phyloP scores from a whole-genome alignment of 352 stramenopile genomes.

The Elongisporangium senticosum region DNA sequence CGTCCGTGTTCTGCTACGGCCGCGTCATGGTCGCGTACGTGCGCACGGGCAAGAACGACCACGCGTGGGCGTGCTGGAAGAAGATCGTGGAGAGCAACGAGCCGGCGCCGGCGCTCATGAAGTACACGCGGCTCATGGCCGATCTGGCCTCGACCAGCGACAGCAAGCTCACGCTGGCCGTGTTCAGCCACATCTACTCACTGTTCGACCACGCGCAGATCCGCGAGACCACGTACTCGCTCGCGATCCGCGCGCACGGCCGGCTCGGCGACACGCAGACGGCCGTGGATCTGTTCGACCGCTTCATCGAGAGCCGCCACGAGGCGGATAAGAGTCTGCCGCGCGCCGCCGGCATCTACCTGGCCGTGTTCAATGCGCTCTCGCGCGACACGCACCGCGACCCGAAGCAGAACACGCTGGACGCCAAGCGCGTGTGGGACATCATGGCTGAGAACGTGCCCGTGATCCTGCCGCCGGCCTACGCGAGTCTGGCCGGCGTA shows the following conservation, averaged over 20 bases:
- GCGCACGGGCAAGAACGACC: slow-evolving; percentile 56
- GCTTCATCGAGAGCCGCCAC: slow-evolving; percentile 45
- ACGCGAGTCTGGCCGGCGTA: slow-evolving; percentile 75
- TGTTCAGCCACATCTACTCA: slow-evolving; percentile 58
- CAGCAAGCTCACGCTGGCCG: slow-evolving; percentile 45
- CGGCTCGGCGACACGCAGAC: slow-evolving; percentile 57
- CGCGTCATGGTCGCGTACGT: slow-evolving; percentile 75
- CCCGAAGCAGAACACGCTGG: slow-evolving; percentile 55
- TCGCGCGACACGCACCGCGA: slow-evolving; percentile 59
- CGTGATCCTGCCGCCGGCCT: slow-evolving; percentile 61
- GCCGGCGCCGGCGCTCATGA: slow-evolving; percentile 27
- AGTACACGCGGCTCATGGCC: slow-evolving; percentile 62
- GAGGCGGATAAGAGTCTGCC: slow-evolving; percentile 19
- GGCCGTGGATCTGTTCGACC: slow-evolving; percentile 67
- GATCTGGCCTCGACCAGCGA: slow-evolving; percentile 56
- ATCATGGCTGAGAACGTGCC: slow-evolving; percentile 67
- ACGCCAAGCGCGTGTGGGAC: slow-evolving; percentile 70
- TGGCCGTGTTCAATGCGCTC: slow-evolving; percentile 80
- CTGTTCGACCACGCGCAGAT: slow-evolving; percentile 40
- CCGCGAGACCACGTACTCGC: slow-evolving; percentile 48
- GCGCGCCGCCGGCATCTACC: slow-evolving; percentile 51
- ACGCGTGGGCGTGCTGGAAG: slow-evolving; percentile 63
- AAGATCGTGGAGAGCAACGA: slow-evolving; percentile 55
- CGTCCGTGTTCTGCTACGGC: slow-evolving; percentile 68
- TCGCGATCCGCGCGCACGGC: slow-evolving; percentile 65